Conservation (phyloP, 106 monocot species). For the Ottelia alismoides region DNA sequence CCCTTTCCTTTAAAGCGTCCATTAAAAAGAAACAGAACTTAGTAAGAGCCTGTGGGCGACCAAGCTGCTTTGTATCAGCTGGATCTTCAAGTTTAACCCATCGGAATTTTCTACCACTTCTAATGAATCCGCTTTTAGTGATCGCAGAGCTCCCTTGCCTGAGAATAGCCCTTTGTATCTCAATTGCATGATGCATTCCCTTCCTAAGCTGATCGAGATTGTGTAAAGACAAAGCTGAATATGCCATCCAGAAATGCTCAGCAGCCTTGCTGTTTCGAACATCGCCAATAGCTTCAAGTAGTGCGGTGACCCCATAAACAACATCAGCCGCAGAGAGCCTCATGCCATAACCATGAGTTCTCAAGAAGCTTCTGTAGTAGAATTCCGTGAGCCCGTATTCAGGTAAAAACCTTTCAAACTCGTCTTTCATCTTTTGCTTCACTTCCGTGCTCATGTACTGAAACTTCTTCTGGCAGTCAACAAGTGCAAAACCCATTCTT, state of each 20-base stretch:
- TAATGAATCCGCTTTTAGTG: slow-evolving; percentile 84
- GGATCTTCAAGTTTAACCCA: slow-evolving; percentile 94
- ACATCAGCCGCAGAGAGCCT: slow-evolving; percentile 93
- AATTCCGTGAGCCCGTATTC: slow-evolving; percentile 85
- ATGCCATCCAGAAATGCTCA: slow-evolving; percentile 83
- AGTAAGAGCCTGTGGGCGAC: slow-evolving; percentile 79
- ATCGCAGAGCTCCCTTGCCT: slow-evolving; percentile 88
- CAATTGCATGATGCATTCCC: slow-evolving; percentile 88
- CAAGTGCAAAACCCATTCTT: slow-evolving; percentile 78
- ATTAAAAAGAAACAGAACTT: slow-evolving; percentile 87
- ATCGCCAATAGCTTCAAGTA: slow-evolving; percentile 55
- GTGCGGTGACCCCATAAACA: slow-evolving; percentile 78
- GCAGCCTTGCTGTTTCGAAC: slow-evolving; percentile 27
- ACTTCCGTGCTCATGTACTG: slow-evolving; percentile 97
- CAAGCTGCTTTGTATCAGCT: slow-evolving; percentile 45
- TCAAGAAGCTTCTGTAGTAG: slow-evolving; percentile 75
- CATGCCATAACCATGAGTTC: slow-evolving; percentile 62
- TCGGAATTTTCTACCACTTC: slow-evolving; percentile 79
- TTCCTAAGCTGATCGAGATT: slow-evolving; percentile 57
- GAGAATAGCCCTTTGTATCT: slow-evolving; percentile 81
- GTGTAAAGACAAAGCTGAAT: slow-evolving; percentile 61
- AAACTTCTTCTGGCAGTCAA: slow-evolving; percentile 89
- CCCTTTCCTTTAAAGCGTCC: slow-evolving; percentile 95
- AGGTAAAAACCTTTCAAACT: slow-evolving; percentile 73
- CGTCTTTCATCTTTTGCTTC: slow-evolving; percentile 65